Conservation (phyloP, 495 filamentous ascomycete species). For the Lasiosphaeria miniovina region DNA sequence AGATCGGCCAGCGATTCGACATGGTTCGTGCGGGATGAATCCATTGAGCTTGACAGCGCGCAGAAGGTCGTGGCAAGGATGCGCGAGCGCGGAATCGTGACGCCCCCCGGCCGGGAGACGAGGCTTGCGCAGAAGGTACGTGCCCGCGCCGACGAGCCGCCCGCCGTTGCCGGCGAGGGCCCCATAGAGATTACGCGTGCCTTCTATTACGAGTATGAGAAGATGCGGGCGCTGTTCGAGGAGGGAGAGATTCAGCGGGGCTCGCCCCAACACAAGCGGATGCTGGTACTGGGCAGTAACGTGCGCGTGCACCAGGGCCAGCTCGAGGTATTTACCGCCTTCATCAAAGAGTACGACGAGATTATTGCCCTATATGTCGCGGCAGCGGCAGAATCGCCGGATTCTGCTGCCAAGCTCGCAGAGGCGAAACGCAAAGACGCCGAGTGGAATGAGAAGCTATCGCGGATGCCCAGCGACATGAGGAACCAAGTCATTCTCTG, state of each 20-base stretch:
- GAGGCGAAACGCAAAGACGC: constrained; percentile 12
- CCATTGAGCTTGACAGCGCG: constrained; percentile 35
- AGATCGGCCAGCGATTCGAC: neutral
- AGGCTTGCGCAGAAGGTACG: constrained; percentile 27
- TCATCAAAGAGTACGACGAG: neutral
- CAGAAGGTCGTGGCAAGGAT: constrained; percentile 31
- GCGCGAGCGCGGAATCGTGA: constrained; percentile 28
- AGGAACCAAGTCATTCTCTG: constrained; percentile 27
- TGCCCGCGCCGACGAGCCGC: constrained; percentile 7
- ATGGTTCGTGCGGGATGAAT: constrained; percentile 29
- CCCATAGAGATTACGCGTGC: neutral
- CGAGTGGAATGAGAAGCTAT: constrained; percentile 20
- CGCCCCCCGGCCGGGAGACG: constrained; percentile 30
- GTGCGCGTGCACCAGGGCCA: no score
- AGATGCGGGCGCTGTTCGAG: neutral
- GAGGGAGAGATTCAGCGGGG: no score
- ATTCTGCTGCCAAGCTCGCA: neutral
- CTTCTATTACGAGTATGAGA: constrained; percentile 20
- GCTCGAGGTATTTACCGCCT: no score
- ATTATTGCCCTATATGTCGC: neutral
- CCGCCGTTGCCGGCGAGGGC: constrained; percentile 4
- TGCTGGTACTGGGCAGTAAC: no score
- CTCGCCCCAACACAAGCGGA: no score
- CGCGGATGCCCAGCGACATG: constrained; percentile 9
- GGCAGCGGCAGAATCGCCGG: neutral